phyloP scores from a whole-genome alignment of 495 filamentous ascomycete species.

The Jackrogersella minutella region DNA sequence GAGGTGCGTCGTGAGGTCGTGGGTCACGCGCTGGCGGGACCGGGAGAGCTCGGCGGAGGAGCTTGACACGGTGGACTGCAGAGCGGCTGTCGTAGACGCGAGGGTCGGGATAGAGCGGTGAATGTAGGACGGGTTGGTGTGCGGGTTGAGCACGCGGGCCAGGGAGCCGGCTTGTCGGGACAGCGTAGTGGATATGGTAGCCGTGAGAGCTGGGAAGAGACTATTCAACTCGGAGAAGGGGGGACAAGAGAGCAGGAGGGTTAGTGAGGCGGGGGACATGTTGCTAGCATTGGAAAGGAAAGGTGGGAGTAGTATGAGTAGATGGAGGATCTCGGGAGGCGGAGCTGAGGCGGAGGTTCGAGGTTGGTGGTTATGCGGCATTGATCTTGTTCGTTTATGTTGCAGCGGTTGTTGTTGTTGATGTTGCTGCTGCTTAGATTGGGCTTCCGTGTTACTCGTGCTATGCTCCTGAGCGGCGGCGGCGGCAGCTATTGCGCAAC shows the following conservation, averaged over 20 bases:
- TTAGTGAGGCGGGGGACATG: conserved; percentile 32
- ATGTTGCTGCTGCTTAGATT: conserved; percentile 45
- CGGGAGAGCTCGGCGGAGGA: conserved; percentile 42
- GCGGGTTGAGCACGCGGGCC: conserved; percentile 55
- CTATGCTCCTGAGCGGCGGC: conserved; percentile 11
- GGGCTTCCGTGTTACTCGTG: not conserved
- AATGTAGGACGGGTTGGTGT: conserved; percentile 61
- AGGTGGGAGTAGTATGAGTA: conserved; percentile 54
- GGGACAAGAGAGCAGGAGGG: conserved; percentile 51
- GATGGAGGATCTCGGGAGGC: conserved; percentile 50
- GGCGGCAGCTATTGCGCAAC: conserved; percentile 49
- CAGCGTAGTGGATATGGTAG: conserved; percentile 52
- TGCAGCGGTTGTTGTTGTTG: conserved; percentile 41
- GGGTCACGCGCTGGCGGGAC: conserved; percentile 46
- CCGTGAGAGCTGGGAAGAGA: conserved; percentile 51
- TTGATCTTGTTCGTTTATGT: conserved; percentile 41
- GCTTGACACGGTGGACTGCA: conserved; percentile 31
- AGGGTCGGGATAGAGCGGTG: conserved; percentile 58
- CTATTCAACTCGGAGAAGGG: conserved; percentile 51
- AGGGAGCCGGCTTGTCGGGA: conserved; percentile 50
- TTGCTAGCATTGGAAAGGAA: conserved; percentile 41
- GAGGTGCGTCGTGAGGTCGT: conserved; percentile 44
- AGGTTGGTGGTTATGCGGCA: conserved; percentile 24
- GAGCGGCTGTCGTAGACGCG: conserved; percentile 36
- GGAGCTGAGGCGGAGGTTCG: conserved; percentile 29